Conservation (phyloP, 108 stramenopile species). For the Cyclotella kingstonii region DNA sequence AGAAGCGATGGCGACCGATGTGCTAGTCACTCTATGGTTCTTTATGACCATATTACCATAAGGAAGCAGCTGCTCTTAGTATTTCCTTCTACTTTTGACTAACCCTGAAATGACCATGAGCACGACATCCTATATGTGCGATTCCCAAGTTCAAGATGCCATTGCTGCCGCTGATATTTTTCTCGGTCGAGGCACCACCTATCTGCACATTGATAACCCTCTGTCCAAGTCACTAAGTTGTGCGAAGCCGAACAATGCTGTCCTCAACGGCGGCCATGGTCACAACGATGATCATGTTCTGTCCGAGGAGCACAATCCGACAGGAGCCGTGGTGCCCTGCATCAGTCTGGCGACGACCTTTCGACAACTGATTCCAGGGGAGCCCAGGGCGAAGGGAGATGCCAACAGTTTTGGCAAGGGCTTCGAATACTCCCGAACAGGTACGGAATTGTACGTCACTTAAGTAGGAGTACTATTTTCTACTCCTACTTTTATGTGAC, state of each 20-base stretch:
- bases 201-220: slow-evolving; percentile 51
- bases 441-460: slow-evolving; percentile 7
- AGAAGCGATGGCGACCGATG: too few species aligned
- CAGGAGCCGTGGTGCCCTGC: slow-evolving; percentile 76
- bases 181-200: slow-evolving; percentile 48
- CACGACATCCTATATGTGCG: too few species aligned
- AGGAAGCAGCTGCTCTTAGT: too few species aligned
- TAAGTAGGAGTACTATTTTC: not conserved
- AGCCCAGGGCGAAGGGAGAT: slow-evolving; percentile 55
- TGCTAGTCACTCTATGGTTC: too few species aligned
- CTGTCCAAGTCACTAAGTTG: too few species aligned
- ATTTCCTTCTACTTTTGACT: too few species aligned
- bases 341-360: slow-evolving; percentile 84
- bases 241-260: too few species aligned
- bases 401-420: slow-evolving; percentile 82
- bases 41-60: too few species aligned
- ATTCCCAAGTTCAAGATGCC: too few species aligned
- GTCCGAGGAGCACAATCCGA: slow-evolving; percentile 42
- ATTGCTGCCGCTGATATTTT: slow-evolving; percentile 38
- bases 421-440: slow-evolving; percentile 77
- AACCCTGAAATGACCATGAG: too few species aligned
- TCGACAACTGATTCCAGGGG: slow-evolving; percentile 65
- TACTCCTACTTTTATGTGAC: not conserved
- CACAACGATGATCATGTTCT: not conserved
- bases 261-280: not conserved